Percentiles rank a stretch among this genome's conserved stretches.
Evolutionary conservation across 2,329 filamentous ascomycete genomes (phyloP).

Genomic region (Nakataea oryzae): DNA sequence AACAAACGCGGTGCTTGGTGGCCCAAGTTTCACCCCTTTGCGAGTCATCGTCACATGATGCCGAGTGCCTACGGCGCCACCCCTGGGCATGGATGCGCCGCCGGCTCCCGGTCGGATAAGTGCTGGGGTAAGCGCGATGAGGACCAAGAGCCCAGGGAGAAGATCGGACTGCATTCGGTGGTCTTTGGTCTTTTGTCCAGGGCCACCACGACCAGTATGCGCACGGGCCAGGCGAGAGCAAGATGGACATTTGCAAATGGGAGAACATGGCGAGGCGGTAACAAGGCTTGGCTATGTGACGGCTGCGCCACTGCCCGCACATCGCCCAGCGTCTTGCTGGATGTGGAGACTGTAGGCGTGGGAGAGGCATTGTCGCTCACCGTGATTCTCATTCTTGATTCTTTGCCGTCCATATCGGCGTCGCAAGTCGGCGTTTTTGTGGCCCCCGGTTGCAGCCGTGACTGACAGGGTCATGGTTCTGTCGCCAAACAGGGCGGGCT

Average conservation of each 20-base stretch:
- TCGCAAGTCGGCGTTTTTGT: too few species aligned
- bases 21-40: background rate
- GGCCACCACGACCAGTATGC: background rate
- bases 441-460: background rate
- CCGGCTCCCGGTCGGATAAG: too few species aligned
- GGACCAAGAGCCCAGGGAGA: too few species aligned
- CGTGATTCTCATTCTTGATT: background rate
- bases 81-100: too few species aligned
- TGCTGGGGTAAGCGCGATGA: background rate
- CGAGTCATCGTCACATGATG: background rate
- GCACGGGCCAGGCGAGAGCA: background rate
- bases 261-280: background rate
- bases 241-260: too few species aligned
- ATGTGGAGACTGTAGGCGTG: background rate
- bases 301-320: background rate
- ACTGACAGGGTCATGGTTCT: background rate
- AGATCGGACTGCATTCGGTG: background rate
- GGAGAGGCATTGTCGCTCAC: background rate
- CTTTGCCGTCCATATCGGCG: background rate
- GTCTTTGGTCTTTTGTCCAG: background rate
- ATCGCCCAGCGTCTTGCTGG: background rate
- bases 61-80: background rate
- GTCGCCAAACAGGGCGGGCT: background rate
- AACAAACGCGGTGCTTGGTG: too few species aligned
- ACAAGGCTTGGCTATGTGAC: too few species aligned